A percentile compares a stretch with the other conserved stretches of the same genome.
Evolutionary conservation across 1,284 basidiomycete genomes (phyloP).

Genomic region (Cutaneotrichosporon sp.): DNA sequence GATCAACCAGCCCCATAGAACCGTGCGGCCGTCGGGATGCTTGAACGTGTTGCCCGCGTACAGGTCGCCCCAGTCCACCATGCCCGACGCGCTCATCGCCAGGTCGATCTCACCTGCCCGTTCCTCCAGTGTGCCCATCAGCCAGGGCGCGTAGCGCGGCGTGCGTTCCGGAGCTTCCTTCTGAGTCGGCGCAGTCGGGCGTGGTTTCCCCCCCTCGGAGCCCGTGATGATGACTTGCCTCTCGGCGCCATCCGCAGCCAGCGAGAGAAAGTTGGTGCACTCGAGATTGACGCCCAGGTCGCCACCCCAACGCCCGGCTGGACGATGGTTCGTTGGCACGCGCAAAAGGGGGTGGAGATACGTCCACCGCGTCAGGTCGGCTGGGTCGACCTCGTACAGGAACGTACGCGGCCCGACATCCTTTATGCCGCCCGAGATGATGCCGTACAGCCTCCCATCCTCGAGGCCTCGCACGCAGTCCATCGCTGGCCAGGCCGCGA

Average conservation of each 20-base stretch:
- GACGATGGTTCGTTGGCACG: neutral
- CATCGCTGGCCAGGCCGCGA: slow-evolving; percentile 27
- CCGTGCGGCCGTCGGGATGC: slow-evolving; percentile 9
- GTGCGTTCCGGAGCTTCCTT: no score
- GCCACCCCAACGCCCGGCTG: slow-evolving; percentile 16
- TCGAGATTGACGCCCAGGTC: slow-evolving; percentile 31
- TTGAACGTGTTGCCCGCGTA: slow-evolving; percentile 27
- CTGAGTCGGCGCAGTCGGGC: neutral
- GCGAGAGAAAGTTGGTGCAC: slow-evolving; percentile 23
- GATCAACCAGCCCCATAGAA: slow-evolving; percentile 30
- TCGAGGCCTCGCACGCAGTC: slow-evolving; percentile 14
- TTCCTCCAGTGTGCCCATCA: neutral
- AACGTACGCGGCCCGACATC: slow-evolving; percentile 22
- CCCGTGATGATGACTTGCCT: slow-evolving; percentile 9
- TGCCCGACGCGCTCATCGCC: slow-evolving; percentile 9
- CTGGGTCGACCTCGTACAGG: slow-evolving; percentile 25
- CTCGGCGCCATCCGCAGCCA: neutral
- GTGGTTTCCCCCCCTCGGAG: slow-evolving; percentile 14
- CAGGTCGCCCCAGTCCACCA: slow-evolving; percentile 26
- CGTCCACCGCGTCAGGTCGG: slow-evolving; percentile 25
- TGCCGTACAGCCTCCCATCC: slow-evolving; percentile 18
- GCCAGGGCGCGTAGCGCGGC: neutral
- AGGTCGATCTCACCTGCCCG: neutral
- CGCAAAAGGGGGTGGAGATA: slow-evolving; percentile 19
- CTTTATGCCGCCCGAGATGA: slow-evolving; percentile 27